A percentile compares a stretch with the other conserved stretches of the same genome.
phyloP scores from a whole-genome alignment of 129 eudicot species.

The Oenanthe sinensis region DNA sequence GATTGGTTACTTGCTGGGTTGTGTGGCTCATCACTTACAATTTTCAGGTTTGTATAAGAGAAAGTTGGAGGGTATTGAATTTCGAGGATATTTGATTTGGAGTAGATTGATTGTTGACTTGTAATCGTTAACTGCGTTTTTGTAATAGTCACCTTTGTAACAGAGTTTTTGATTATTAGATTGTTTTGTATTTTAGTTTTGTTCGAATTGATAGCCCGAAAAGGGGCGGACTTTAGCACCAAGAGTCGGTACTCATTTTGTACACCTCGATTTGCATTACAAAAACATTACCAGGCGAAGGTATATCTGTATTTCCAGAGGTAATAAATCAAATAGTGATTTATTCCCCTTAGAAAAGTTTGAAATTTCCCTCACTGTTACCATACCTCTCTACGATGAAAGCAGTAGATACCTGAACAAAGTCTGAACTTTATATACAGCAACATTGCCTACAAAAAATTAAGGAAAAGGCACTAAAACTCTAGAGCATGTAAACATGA shows the following conservation, averaged over 20 bases:
- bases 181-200: too few species aligned
- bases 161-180: too few species aligned
- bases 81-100: too few species aligned
- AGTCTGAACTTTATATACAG: background rate
- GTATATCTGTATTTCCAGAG: background rate
- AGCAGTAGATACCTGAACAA: background rate
- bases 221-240: too few species aligned
- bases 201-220: too few species aligned
- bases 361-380: background rate
- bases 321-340: background rate
- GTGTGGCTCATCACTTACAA: too few species aligned
- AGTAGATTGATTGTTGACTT: too few species aligned
- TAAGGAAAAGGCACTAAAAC: background rate
- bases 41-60: too few species aligned
- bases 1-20: too few species aligned
- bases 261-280: constrained; percentile 7
- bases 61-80: too few species aligned
- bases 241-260: constrained; percentile 3
- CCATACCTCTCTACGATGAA: background rate
- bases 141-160: too few species aligned
- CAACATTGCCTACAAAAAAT: background rate
- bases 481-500: background rate
- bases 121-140: too few species aligned
- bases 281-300: background rate
- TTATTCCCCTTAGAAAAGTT: background rate